A percentile compares a stretch with the other conserved stretches of the same genome.
Conservation (phyloP, 805 yeast species). For the Candida silvicultrix region DNA sequence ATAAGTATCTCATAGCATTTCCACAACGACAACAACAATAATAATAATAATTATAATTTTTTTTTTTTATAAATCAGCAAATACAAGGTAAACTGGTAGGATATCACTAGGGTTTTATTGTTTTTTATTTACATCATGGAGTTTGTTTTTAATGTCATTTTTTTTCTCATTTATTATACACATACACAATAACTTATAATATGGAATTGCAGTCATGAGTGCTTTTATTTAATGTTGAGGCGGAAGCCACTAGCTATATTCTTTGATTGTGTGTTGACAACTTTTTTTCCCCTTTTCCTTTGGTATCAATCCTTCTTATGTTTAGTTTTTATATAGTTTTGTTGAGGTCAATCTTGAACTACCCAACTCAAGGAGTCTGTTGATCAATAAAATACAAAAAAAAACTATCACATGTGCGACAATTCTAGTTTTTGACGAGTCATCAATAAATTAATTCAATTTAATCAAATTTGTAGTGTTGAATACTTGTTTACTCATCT, state of each 20-base stretch:
- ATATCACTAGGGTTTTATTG: background rate
- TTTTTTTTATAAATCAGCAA: background rate
- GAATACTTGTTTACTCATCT: conserved; percentile 3
- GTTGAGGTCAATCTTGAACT: background rate
- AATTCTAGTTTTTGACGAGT: background rate
- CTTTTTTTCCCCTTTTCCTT: background rate
- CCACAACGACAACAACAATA: too few relatives aligned
- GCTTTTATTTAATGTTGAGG: too few relatives aligned
- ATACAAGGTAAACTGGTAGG: background rate
- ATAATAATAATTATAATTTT: too few relatives aligned
- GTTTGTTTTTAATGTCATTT: background rate
- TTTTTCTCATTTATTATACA: background rate
- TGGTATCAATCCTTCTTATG: background rate
- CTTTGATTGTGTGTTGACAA: background rate
- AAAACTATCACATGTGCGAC: background rate
- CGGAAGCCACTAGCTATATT: too few relatives aligned
- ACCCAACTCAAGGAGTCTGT: too few relatives aligned
- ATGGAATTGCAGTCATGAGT: background rate
- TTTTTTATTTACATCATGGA: background rate
- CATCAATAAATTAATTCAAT: background rate
- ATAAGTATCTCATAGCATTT: background rate
- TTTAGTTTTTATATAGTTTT: background rate
- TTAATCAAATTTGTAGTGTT: too few relatives aligned
- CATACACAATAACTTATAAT: background rate
- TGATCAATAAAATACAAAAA: too few relatives aligned